Evolutionary conservation across 2,329 filamentous ascomycete species (phyloP), one percentile per base, ranked within the genome.

Genomic region (Clarireedia homoeocarpa): DNA sequence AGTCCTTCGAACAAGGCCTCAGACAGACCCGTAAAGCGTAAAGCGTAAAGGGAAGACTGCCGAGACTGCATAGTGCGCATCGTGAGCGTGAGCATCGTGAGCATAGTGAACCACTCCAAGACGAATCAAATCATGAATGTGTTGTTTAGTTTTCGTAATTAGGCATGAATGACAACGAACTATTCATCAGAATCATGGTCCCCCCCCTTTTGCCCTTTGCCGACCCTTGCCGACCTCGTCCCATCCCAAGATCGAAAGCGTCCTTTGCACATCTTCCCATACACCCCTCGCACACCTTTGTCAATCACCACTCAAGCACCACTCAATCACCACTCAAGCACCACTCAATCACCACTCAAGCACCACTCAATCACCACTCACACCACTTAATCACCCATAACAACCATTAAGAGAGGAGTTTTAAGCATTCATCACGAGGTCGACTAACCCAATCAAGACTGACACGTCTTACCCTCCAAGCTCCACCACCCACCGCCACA

Each of bases 101-200:
- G 27, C 27, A 7, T 30, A 12, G 27, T 30, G 7, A 10, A 30
- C 27, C 27, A 9, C 7, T n/a, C 40, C 51, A 30, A 44, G 15
- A 27, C 53, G 53, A 55, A 42, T 55, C 42, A 48, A 23, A 44
- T 50, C 46, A 44, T 38, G 38, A 45, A 44, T 55, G 53, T 55
- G 53, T 38, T 55, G 53, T 55, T 55, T 55, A 44, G 40, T 46
- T 50, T 50, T 49, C 30, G 36, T 42, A 27, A 27, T 54, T 54
- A 54, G 46, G 46, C 53, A 50, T 50, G 26, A 55, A 55, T 55
- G 53, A 55, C 53, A 55, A 55, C 53, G n/a, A 51, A 55, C 42
- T 38, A 54, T 54, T 30, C 17, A 49, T 42, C 36, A 26, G 27
- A 30, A 30, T 30, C 27, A 30, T 30, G 7, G 27, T 9, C 7